A percentile compares a stretch with the other conserved stretches of the same genome.
These are phyloP conservation scores for Selaginella tamariscina DNA, from an alignment of 75 land plant species.

Conservation along the genomic window DNA sequence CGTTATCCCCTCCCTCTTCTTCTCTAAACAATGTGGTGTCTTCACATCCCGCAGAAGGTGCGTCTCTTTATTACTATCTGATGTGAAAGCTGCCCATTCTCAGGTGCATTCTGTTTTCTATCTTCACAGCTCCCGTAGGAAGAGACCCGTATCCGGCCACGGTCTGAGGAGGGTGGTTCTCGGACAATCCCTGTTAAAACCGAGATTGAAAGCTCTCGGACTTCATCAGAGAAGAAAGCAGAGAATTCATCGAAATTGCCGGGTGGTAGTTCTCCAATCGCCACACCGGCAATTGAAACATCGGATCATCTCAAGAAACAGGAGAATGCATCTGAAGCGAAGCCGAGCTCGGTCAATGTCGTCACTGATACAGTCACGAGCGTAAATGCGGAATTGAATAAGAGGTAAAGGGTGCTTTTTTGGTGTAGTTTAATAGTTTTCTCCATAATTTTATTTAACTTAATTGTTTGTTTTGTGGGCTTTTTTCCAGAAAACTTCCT, in stretches of 20 bases:
- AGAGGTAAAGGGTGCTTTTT: too few relatives aligned
- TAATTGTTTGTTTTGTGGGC: neutral
- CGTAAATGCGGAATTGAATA: neutral
- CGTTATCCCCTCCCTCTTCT: neutral
- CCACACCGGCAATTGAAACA: neutral
- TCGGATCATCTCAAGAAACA: neutral
- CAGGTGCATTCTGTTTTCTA: neutral
- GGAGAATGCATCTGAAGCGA: neutral
- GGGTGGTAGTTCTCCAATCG: neutral
- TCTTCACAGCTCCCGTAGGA: neutral
- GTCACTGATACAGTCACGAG: neutral
- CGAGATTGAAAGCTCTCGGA: neutral
- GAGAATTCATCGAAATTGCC: neutral
- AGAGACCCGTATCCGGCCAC: neutral
- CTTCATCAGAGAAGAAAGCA: neutral
- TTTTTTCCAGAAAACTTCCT: neutral
- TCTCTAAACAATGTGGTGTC: neutral
- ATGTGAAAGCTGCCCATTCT: neutral
- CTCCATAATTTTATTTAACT: neutral
- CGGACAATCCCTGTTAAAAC: neutral
- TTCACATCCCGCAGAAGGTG: neutral
- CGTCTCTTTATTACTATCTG: neutral
- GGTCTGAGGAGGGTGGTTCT: neutral
- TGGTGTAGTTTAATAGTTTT: too few relatives aligned
- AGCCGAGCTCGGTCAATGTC: neutral